Evolutionary conservation across 1,284 basidiomycete species (phyloP), one percentile per base, ranked within the genome.

Genomic region (Leccinum pallidistipes): DNA sequence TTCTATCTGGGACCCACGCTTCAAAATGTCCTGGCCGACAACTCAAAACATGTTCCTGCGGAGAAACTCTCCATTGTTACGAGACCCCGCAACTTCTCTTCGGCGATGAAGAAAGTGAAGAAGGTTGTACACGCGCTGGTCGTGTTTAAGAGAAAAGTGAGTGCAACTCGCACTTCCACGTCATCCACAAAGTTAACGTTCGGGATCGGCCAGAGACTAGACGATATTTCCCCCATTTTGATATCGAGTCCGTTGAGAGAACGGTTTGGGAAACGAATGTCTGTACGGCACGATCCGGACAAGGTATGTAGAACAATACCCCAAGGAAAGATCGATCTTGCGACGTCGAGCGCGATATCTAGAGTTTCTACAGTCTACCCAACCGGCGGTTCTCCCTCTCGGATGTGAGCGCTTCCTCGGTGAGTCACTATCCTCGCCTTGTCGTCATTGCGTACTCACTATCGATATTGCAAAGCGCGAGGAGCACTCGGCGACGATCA

Each of bases 241-340:
- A 65, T 73, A 47, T 66, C 65, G 10, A 74, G 68, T 49, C 73
- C 70, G 7, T 32, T 71, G 59, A 66, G 70, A 51, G 70, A 71
- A 66, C 70, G 71, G 24, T 74, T 74, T 53, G 72, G 72, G 29
- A 71, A 70, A 43, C 65, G 73, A 31, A 71, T 74, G 64, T 55
- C 73, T 12, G 45, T 71, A 27, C 71, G 62, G 54, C 49, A 59
- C 31, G 64, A 64, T 9, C 70, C 73, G 9, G 63, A 72, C 16
- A 72, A 71, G 65, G 70, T 72, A 58, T 45, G 70, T 69, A 18
- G 24, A 40, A 8, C n/a, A 6, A 9, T n/a, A 4, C 51, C 18
- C n/a, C n/a, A 36, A 5, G 11, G 24, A 24, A 24, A 14, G 4
- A 16, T 12, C 10, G 18, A 34, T 18, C 5, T 12, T 29, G 11